These are phyloP conservation scores for Populus hybrid DNA, from an alignment of 441 rosid species.

Conservation along the genomic window DNA sequence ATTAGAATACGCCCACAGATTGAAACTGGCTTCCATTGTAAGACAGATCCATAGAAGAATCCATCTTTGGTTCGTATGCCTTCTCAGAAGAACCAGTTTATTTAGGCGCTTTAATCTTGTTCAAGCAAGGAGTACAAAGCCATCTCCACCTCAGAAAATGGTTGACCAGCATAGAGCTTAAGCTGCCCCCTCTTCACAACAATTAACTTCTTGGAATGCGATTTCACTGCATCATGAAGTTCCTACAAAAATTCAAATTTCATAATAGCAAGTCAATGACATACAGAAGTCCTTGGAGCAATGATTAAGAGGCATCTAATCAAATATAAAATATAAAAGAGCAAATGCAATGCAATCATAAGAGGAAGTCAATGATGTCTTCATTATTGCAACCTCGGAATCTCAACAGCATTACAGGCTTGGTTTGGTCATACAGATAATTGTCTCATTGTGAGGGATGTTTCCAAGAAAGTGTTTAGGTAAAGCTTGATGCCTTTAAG, in stretches of 20 bases:
- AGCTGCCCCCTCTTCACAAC: slow-evolving; percentile 78
- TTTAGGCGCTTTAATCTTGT: slow-evolving; percentile 22
- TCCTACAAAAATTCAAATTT: slow-evolving; percentile 40
- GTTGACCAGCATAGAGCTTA: slow-evolving; percentile 77
- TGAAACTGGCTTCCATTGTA: background rate
- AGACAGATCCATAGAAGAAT: background rate
- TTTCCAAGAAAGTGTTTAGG: background rate
- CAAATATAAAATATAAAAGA: background rate
- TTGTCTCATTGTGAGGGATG: background rate
- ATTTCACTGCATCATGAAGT: slow-evolving; percentile 48
- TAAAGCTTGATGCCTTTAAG: background rate
- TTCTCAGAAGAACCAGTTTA: too few relatives aligned
- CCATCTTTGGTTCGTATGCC: too few relatives aligned
- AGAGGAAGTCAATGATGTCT: background rate
- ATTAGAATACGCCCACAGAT: background rate
- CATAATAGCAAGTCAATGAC: background rate
- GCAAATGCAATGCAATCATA: background rate
- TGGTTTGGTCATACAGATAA: background rate
- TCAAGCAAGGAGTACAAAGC: slow-evolving; percentile 51
- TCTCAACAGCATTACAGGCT: background rate
- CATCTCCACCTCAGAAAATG: slow-evolving; percentile 68
- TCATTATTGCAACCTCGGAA: background rate
- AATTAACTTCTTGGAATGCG: slow-evolving; percentile 42
- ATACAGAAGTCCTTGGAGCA: background rate
- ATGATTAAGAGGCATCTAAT: background rate